Evolutionary conservation across 1,139 yeast species (phyloP), one percentile per base, ranked within the genome.

Genomic region (Diutina neorugosa): DNA sequence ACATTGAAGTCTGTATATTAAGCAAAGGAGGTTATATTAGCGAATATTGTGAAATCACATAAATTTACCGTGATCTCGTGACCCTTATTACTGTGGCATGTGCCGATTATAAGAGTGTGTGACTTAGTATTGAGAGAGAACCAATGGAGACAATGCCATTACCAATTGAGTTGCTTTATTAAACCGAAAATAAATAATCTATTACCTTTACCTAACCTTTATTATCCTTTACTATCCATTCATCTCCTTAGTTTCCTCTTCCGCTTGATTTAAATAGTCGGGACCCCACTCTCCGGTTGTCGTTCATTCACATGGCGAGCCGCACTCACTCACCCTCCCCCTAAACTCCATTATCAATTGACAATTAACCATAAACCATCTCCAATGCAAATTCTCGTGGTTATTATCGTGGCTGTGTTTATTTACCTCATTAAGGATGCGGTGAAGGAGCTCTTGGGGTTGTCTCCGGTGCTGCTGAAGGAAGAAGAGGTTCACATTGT

Each of bases 401-500:
- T 65, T 23, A 56, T 64, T 14, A 53, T 61, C 16, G 51, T 62
- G 12, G 58, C 62, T 46, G 57, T 63, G 14, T 46, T 46, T n/a
- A 58, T 59, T 18, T 63, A 61, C 55, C 57, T 64, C 31, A 57
- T 61, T 55, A 55, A 58, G 50, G 59, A 61, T 43, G 57, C 63
- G 7, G 54, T 62, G 11, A 55, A 61, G 4, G 68, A 63, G 51
- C 56, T 64, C 16, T 54, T 57, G 19, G 54, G 62, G 52, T 11
- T 31, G 2, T 62, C 61, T 40, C 66, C 67, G 11, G 61, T 62
- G 54, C 57, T 61, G 11, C 59, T 57, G 19, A 55, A 58, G 11
- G 60, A 55, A 27, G 57, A 59, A 21, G 69, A 69, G 14, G 82
- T 80, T 55, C 85, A 95, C 2, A 72, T 87, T 4, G 83, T 88